A percentile compares a stretch with the other conserved stretches of the same genome.
Evolutionary conservation across 2,329 filamentous ascomycete genomes (phyloP).

Genomic region (Apiospora aurea): DNA sequence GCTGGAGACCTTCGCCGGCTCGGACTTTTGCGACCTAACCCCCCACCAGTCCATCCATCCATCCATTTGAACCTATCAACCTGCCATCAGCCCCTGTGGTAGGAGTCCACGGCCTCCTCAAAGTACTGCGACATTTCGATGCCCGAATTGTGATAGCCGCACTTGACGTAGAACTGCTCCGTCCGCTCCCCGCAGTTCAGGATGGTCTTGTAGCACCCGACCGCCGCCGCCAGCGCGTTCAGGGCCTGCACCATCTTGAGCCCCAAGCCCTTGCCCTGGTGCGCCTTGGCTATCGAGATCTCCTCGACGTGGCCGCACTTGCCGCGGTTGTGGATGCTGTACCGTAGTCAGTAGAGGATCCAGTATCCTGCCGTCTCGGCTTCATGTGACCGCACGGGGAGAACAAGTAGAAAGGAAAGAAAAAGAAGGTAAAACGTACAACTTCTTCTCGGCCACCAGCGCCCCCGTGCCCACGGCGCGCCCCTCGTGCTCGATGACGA

Average conservation of each 20-base stretch:
- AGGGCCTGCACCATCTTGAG: conserved; percentile 79
- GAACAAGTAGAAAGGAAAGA: neutral
- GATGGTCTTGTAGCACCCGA: conserved; percentile 84
- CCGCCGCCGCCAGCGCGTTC: conserved; percentile 73
- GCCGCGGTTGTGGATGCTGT: conserved; percentile 69
- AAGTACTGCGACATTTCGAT: conserved; percentile 43
- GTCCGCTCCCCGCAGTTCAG: conserved; percentile 81
- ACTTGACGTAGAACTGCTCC: conserved; percentile 73
- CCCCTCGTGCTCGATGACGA: conserved; percentile 70
- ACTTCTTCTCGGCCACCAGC: conserved; percentile 81
- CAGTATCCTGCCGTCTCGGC: neutral
- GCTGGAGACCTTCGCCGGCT: neutral
- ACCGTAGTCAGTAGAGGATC: conserved; percentile 6
- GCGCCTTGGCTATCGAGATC: conserved; percentile 79
- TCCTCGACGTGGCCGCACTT: conserved; percentile 84
- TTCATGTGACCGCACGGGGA: neutral
- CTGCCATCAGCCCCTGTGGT: conserved; percentile 35
- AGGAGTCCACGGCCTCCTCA: conserved; percentile 36
- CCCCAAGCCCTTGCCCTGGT: conserved; percentile 83
- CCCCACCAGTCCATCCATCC: conserved; percentile 9
- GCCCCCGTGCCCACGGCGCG: conserved; percentile 77
- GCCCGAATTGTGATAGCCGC: conserved; percentile 40
- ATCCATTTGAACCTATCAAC: neutral
- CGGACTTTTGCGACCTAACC: neutral
- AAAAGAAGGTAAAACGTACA: conserved; percentile 53